These are phyloP conservation scores for Scheffersomyces cryptocercus DNA, from an alignment of 1,139 yeast species.

Conservation along the genomic window DNA sequence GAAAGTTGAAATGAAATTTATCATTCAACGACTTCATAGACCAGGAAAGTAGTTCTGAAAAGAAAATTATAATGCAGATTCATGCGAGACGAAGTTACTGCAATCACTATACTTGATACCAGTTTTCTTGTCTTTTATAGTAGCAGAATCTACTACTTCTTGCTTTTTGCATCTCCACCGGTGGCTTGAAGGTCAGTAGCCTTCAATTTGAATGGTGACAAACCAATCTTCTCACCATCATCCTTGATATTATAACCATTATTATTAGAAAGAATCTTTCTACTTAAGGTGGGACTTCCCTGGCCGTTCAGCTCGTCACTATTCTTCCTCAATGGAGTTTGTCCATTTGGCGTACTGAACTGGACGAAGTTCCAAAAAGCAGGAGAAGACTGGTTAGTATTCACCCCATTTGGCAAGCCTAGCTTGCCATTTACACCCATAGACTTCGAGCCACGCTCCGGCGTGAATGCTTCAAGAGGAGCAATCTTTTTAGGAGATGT, in stretches of 20 bases:
- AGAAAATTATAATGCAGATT: too few species aligned
- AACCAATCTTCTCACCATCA: slow-evolving; percentile 3
- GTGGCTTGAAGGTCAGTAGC: neutral
- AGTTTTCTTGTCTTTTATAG: too few species aligned
- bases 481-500: slow-evolving; percentile 58
- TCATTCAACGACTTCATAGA: too few species aligned
- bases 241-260: slow-evolving; percentile 9
- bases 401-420: slow-evolving; percentile 22
- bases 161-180: too few species aligned
- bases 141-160: too few species aligned
- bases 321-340: slow-evolving; percentile 43
- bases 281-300: slow-evolving; percentile 42
- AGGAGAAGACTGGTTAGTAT: slow-evolving; percentile 58
- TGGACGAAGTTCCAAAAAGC: slow-evolving; percentile 81
- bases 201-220: neutral
- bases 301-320: slow-evolving; percentile 40
- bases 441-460: slow-evolving; percentile 66
- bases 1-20: too few species aligned
- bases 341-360: slow-evolving; percentile 67
- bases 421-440: slow-evolving; percentile 12
- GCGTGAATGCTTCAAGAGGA: slow-evolving; percentile 80
- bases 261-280: slow-evolving; percentile 19
- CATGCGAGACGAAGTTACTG: too few species aligned
- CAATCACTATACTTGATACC: too few species aligned
- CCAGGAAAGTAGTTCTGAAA: too few species aligned